phyloP scores from a whole-genome alignment of 768 basidiomycete species.

The Lyophyllum decastes region DNA sequence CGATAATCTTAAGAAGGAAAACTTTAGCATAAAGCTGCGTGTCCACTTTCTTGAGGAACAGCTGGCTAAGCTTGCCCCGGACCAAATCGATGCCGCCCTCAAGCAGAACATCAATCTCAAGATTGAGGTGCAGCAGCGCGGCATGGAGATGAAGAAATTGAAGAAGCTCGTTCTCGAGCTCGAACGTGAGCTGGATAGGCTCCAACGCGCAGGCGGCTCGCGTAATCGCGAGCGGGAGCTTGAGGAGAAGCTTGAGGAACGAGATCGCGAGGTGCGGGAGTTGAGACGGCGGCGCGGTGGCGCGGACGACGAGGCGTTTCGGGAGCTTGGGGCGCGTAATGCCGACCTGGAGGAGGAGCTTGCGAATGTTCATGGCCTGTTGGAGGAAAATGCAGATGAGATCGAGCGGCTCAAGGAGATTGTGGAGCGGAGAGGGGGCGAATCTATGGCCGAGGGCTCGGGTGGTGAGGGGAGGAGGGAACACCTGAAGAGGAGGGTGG shows the following conservation, averaged over 20 bases:
- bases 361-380: constrained; percentile 63
- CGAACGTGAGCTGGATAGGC: constrained; percentile 75
- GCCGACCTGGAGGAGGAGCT: constrained; percentile 73
- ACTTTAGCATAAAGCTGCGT: constrained; percentile 94
- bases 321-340: constrained; percentile 61
- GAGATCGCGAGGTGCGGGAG: constrained; percentile 69
- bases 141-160: constrained; percentile 89
- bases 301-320: constrained; percentile 52
- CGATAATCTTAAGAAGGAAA: constrained; percentile 94
- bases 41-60: constrained; percentile 96
- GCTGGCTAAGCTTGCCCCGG: constrained; percentile 84
- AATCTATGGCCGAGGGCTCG: constrained; percentile 37
- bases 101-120: constrained; percentile 94
- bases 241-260: constrained; percentile 74
- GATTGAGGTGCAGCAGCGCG: constrained; percentile 86
- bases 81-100: constrained; percentile 88
- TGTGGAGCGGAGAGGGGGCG: constrained; percentile 57
- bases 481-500: constrained; percentile 48
- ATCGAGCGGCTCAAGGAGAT: constrained; percentile 72
- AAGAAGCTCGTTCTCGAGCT: constrained; percentile 87
- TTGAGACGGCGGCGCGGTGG: constrained; percentile 52
- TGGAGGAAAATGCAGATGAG: constrained; percentile 86
- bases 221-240: constrained; percentile 68
- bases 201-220: constrained; percentile 52
- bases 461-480: constrained; percentile 40